Conservation (phyloP, 2,329 filamentous ascomycete genomes). For the Aspergillus udagawae region DNA sequence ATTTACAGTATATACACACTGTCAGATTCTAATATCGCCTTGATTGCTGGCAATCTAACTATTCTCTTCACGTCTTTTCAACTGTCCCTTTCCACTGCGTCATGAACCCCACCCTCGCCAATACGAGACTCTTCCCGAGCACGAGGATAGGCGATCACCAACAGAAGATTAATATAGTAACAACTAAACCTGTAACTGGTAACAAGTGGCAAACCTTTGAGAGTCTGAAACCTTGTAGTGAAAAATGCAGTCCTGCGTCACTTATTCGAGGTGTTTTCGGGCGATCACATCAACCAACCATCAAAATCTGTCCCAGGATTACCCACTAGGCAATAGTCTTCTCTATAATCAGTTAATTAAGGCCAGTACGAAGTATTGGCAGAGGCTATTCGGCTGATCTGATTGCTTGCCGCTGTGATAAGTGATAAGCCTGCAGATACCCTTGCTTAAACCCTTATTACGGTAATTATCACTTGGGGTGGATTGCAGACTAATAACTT, state of each 20-base stretch:
- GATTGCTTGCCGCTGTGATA: background rate
- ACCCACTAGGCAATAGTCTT: background rate
- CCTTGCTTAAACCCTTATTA: background rate
- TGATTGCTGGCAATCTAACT: background rate
- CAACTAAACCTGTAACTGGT: background rate
- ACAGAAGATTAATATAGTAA: background rate
- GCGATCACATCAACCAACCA: too few species aligned
- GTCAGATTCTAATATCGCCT: background rate
- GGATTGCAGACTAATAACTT: background rate
- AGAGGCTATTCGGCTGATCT: background rate
- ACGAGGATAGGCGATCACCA: background rate
- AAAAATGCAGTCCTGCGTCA: background rate
- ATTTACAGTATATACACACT: background rate
- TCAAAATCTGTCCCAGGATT: too few species aligned
- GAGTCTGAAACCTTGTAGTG: background rate
- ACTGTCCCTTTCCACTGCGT: background rate
- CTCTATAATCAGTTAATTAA: background rate
- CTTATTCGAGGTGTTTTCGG: too few species aligned
- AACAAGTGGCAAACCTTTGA: background rate
- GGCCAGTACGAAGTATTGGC: background rate
- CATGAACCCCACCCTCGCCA: background rate
- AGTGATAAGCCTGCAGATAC: background rate
- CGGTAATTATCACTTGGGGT: background rate
- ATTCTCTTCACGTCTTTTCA: background rate
- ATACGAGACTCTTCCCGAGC: background rate